A percentile compares a stretch with the other conserved stretches of the same genome.
Conservation (phyloP, 202 grass and related monocot genomes). For the Panicum virgatum region DNA sequence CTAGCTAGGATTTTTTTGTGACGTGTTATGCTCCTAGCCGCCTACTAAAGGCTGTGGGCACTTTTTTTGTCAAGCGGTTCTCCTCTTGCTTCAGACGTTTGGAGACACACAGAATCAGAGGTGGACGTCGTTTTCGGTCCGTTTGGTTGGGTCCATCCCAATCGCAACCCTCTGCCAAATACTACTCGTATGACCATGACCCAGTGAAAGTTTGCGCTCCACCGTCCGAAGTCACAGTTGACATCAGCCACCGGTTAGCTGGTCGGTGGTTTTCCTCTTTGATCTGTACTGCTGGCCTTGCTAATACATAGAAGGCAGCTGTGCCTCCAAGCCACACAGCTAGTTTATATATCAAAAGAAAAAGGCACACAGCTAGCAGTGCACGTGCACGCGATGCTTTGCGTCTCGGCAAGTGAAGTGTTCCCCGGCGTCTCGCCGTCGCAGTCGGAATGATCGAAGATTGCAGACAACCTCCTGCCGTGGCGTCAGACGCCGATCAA, state of each 20-base stretch:
- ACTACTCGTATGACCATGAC: too few relatives aligned
- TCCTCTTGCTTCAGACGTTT: neutral
- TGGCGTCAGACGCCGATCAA: neutral
- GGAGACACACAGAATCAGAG: neutral
- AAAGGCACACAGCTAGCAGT: neutral
- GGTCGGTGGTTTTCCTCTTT: neutral
- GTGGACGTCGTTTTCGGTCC: neutral
- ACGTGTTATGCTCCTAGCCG: too few relatives aligned
- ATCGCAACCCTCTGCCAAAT: neutral
- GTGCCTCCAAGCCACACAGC: neutral
- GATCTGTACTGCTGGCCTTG: neutral
- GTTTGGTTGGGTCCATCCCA: neutral
- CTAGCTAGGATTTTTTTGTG: too few relatives aligned
- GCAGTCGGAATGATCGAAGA: neutral
- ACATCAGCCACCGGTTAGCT: neutral
- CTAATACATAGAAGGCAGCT: neutral
- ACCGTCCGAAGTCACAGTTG: neutral
- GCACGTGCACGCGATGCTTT: neutral
- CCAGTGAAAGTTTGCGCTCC: neutral
- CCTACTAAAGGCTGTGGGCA: too few relatives aligned
- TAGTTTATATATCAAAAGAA: too few relatives aligned
- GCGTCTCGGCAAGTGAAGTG: neutral
- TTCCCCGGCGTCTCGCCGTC: neutral
- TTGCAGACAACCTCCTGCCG: neutral
- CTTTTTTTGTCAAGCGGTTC: neutral